Percentiles rank a stretch among this genome's conserved stretches.
Conservation (phyloP, 2,329 filamentous ascomycete genomes). For the Rhynchosporium agropyri region DNA sequence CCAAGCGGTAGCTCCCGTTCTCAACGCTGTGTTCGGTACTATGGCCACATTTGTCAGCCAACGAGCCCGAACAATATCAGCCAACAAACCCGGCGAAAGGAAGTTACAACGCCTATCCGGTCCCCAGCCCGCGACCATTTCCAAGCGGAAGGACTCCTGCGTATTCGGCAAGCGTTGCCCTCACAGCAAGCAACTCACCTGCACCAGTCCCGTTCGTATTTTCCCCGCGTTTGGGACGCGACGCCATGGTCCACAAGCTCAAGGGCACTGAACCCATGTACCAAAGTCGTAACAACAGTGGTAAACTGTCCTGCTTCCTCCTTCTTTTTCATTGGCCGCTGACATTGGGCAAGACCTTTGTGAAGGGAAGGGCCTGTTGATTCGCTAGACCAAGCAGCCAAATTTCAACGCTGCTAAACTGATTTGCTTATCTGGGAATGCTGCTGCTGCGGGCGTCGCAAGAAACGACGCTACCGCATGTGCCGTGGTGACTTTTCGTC, state of each 20-base stretch:
- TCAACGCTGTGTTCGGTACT: neutral
- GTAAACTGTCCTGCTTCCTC: neutral
- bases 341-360: neutral
- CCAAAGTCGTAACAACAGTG: slow-evolving; percentile 3
- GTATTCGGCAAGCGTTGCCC: slow-evolving; percentile 3
- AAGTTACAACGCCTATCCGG: neutral
- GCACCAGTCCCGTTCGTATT: slow-evolving; percentile 1
- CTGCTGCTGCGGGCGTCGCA: neutral
- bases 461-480: neutral
- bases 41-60: no score
- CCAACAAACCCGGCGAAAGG: neutral
- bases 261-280: slow-evolving; percentile 15
- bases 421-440: neutral
- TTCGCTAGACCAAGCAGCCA: slow-evolving; percentile 5
- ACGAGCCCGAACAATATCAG: no score
- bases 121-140: neutral
- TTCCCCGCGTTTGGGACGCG: slow-evolving; percentile 13
- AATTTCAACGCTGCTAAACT: slow-evolving; percentile 13
- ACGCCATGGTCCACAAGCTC: neutral
- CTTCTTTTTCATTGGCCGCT: slow-evolving; percentile 1
- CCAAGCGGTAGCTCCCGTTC: slow-evolving; percentile 18
- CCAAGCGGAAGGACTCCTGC: slow-evolving; percentile 10
- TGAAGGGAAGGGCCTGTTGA: slow-evolving; percentile 7
- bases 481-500: neutral
- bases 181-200: neutral